A percentile compares a stretch with the other conserved stretches of the same genome.
phyloP scores from a whole-genome alignment of 2,329 filamentous ascomycete genomes.

The Arthrobotrys sphaeroides region DNA sequence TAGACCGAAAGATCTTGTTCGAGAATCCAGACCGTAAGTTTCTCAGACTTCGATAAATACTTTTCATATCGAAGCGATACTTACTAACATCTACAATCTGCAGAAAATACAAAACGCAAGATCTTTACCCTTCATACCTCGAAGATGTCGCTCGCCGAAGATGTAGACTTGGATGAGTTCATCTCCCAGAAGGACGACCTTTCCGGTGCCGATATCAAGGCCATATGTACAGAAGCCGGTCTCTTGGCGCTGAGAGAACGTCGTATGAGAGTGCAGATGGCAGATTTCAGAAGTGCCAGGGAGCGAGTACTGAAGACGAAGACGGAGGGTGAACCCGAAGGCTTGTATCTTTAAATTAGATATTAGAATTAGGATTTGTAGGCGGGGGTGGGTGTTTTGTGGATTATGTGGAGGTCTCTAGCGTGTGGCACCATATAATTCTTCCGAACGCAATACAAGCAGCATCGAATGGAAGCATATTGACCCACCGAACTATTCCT shows the following conservation, averaged over 20 bases:
- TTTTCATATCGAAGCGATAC: too few species aligned
- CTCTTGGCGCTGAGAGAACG: slow-evolving; percentile 92
- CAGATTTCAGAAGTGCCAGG: slow-evolving; percentile 90
- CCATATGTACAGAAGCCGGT: slow-evolving; percentile 96
- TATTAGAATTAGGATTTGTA: background rate
- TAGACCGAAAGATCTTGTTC: slow-evolving; percentile 94
- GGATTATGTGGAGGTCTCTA: slow-evolving; percentile 1
- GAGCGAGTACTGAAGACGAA: slow-evolving; percentile 98
- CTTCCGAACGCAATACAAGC: background rate
- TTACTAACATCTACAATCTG: slow-evolving; percentile 15
- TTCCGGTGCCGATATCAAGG: slow-evolving; percentile 97
- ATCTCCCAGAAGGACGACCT: slow-evolving; percentile 98
- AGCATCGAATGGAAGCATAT: slow-evolving; percentile 17
- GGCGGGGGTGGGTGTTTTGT: background rate
- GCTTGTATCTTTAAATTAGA: slow-evolving; percentile 89
- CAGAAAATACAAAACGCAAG: slow-evolving; percentile 91
- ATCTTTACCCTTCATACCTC: slow-evolving; percentile 98
- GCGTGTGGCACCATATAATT: slow-evolving; percentile 12
- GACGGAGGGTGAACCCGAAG: slow-evolving; percentile 97
- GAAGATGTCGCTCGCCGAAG: slow-evolving; percentile 96
- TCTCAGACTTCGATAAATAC: background rate
- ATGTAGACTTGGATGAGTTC: slow-evolving; percentile 98
- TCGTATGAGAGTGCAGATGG: slow-evolving; percentile 98
- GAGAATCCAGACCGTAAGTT: slow-evolving; percentile 74
- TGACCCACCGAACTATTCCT: background rate